Evolutionary conservation across 352 stramenopile genomes (phyloP).

Genomic region (Phytophthora megakarya): DNA sequence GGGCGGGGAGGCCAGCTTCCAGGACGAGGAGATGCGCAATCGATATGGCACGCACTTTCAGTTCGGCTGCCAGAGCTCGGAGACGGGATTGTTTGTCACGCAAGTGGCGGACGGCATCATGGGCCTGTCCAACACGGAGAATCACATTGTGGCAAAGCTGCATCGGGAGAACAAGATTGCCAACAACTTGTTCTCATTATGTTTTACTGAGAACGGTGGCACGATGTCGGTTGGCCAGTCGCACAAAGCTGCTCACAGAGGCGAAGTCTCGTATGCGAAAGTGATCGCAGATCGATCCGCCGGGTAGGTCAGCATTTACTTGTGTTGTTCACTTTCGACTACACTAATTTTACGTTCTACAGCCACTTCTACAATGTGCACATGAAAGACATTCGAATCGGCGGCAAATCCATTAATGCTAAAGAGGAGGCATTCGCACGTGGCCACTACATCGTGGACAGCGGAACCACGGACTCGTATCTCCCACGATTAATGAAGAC

Average conservation of each 20-base stretch:
- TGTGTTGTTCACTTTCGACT: not conserved
- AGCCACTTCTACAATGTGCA: slow-evolving; percentile 76
- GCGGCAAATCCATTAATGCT: slow-evolving; percentile 60
- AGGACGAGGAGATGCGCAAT: slow-evolving; percentile 55
- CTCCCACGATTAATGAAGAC: slow-evolving; percentile 56
- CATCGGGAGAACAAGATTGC: slow-evolving; percentile 81
- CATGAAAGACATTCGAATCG: slow-evolving; percentile 71
- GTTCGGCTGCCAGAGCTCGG: slow-evolving; percentile 80
- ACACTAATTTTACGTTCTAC: slow-evolving; percentile 5
- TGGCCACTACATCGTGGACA: slow-evolving; percentile 84
- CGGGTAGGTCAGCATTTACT: slow-evolving; percentile 14
- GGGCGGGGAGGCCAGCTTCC: slow-evolving; percentile 59
- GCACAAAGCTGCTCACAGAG: slow-evolving; percentile 53
- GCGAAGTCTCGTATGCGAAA: slow-evolving; percentile 64
- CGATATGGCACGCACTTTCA: slow-evolving; percentile 76
- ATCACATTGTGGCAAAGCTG: slow-evolving; percentile 79
- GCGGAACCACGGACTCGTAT: slow-evolving; percentile 86
- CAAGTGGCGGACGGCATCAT: slow-evolving; percentile 88
- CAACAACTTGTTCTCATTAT: slow-evolving; percentile 79
- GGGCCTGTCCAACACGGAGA: slow-evolving; percentile 73
- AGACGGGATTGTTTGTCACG: slow-evolving; percentile 82
- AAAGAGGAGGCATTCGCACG: slow-evolving; percentile 40
- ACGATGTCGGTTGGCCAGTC: slow-evolving; percentile 69
- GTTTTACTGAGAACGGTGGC: slow-evolving; percentile 71
- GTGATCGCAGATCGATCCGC: slow-evolving; percentile 44